phyloP scores from a whole-genome alignment of 176 grass and related monocot genomes.

The Ananas comosus region DNA sequence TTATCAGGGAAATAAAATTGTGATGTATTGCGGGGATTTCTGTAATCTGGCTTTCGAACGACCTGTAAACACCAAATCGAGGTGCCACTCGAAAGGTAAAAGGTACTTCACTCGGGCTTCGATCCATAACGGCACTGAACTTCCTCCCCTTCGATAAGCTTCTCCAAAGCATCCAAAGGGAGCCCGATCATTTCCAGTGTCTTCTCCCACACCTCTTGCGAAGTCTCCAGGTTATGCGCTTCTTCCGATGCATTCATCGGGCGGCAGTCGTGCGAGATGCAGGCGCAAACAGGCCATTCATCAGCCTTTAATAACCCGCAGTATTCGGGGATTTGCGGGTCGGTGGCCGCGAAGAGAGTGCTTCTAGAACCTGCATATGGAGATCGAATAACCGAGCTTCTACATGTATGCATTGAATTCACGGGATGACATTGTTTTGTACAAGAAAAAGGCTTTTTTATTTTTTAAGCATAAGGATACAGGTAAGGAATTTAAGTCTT shows the following conservation, averaged over 20 bases:
- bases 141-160: slow-evolving; percentile 52
- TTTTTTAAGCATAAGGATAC: too few relatives aligned
- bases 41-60: too few relatives aligned
- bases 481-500: too few relatives aligned
- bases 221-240: slow-evolving; percentile 71
- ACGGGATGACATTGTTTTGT: too few relatives aligned
- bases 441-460: too few relatives aligned
- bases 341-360: slow-evolving; percentile 67
- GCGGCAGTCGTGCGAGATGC: slow-evolving; percentile 75
- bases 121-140: slow-evolving; percentile 52
- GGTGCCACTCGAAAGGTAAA: neutral
- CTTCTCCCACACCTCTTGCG: slow-evolving; percentile 71
- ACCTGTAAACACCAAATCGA: too few relatives aligned
- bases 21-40: too few relatives aligned
- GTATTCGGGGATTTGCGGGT: slow-evolving; percentile 81
- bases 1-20: too few relatives aligned
- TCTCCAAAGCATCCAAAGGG: slow-evolving; percentile 58
- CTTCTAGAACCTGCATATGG: slow-evolving; percentile 65
- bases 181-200: slow-evolving; percentile 74
- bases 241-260: slow-evolving; percentile 92
- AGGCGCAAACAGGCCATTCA: slow-evolving; percentile 86
- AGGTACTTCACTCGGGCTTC: slow-evolving; percentile 23
- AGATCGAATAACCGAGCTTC: neutral
- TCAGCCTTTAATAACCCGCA: slow-evolving; percentile 75
- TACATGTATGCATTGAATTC: too few relatives aligned